Evolutionary conservation across 2,329 filamentous ascomycete genomes (phyloP), one percentile per base, ranked within the genome.

Genomic region (Coniochaeta hoffmannii): DNA sequence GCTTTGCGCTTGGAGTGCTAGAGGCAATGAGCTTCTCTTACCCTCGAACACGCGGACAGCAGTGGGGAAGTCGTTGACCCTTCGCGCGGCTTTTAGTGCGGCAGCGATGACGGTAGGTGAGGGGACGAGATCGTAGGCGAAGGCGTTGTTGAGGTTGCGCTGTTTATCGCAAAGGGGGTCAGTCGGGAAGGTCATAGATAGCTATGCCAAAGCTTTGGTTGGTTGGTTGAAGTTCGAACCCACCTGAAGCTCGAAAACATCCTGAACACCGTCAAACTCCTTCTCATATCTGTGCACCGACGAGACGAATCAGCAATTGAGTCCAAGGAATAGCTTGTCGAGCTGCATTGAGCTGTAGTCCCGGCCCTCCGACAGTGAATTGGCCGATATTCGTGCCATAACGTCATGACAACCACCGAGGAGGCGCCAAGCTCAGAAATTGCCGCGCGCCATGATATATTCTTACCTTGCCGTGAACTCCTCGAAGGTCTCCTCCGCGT

Each of bases 161-260:
- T 83, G 65, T 57, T n/a, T n/a, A n/a, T n/a, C n/a, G n/a, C n/a
- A n/a, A n/a, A n/a, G n/a, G n/a, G n/a, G n/a, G n/a, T n/a, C n/a
- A n/a, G n/a, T n/a, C n/a, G n/a, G n/a, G n/a, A n/a, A n/a, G n/a
- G n/a, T n/a, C n/a, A n/a, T n/a, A n/a, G n/a, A n/a, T n/a, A n/a
- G 14, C 19, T 6, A 41, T n/a, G 36, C 36, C n/a, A n/a, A 24
- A 53, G 38, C 38, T 50, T 32, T 24, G 32, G 24, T 38, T 28
- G 41, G 55, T 19, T 56, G n/a, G n/a, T 55, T 49, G 60, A 26
- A 49, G 56, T 57, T 49, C 59, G 57, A 57, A 72, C 82, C 71
- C 86, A 96, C 92, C 90, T 97, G 92, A 71, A 99, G 90, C 86
- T 99, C 94, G 76, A 99, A 99, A 71, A 97, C 93, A 79, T 99